Evolutionary conservation across 2,329 filamentous ascomycete genomes (phyloP), one percentile per base, ranked within the genome.

Genomic region (Fusarium sp.): DNA sequence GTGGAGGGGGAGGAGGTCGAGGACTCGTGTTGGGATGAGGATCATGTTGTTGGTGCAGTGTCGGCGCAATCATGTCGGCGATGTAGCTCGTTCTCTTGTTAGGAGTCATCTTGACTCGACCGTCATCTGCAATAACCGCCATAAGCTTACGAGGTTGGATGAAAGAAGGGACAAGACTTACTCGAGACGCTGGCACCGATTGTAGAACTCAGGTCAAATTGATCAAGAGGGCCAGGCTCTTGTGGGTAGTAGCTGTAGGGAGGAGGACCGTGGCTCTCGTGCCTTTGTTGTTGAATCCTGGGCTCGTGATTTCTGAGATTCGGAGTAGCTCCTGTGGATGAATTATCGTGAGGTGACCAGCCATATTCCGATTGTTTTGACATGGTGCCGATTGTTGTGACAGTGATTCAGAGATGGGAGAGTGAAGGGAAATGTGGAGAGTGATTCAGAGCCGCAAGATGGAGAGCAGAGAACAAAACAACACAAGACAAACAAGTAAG

Each of bases 1-100:
- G 32, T 0, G 32, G 39, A n/a, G 39, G 41, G 2, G 93, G 93
- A 48, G 43, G 43, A 18, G 43, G 14, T 18, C 4, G 43, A 48
- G 14, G 7, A 18, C 23, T 48, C 20, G 43, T 2, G 23, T 48
- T 8, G 43, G 14, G 1, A 5, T 48, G 43, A 48, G 7, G 14
- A 48, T 18, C 9, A 10, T 48, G 23, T 10, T 48, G 20, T 25
- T 48, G 43, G 5, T 25, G 2, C 0, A 25, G 43, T 1, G 14
- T 25, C 8, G 43, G 23, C 14, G 43, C 43, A 9, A 18, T 25
- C 43, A 48, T 25, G 43, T 25, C 14, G 43, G 43, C 23, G 8
- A 25, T 25, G 8, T 18, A 48, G 14, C 43, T 48, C 3, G 14
- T 25, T 3, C 20, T 48, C 23, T 48, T 25, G 43, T 25, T 10